Conservation (phyloP, 495 filamentous ascomycete species). For the Bacidia gigantensis region DNA sequence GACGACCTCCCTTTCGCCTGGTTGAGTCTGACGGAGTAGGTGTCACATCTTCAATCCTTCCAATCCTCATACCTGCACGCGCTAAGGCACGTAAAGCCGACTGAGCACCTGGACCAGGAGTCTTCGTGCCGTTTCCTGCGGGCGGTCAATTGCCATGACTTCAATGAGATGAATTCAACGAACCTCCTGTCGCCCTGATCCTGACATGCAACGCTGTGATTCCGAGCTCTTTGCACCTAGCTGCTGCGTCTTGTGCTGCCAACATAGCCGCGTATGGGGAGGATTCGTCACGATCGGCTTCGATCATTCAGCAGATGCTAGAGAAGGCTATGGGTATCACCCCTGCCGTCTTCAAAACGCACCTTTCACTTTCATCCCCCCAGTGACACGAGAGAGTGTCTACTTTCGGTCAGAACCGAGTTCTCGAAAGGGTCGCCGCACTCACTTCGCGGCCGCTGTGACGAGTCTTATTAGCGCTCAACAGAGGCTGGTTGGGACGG, state of each 20-base stretch:
- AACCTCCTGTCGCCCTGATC: conserved; percentile 97
- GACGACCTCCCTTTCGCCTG: conserved; percentile 98
- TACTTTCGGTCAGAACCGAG: background rate
- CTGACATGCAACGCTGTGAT: conserved; percentile 99
- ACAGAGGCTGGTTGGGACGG: conserved; percentile 28
- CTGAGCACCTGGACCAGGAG: conserved; percentile 94
- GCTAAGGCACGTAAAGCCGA: conserved; percentile 96
- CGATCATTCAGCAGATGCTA: background rate
- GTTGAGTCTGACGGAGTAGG: conserved; percentile 97
- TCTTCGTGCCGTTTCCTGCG: conserved; percentile 95
- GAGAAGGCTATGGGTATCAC: conserved; percentile 6
- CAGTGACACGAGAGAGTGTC: conserved; percentile 96
- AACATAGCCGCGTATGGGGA: conserved; percentile 99
- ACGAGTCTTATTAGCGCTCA: background rate
- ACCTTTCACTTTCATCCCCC: conserved; percentile 97
- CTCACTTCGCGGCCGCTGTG: conserved; percentile 85
- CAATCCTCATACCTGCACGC: conserved; percentile 98
- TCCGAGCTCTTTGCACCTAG: conserved; percentile 97
- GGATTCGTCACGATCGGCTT: conserved; percentile 97
- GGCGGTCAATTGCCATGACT: background rate
- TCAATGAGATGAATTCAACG: background rate
- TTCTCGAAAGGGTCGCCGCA: background rate
- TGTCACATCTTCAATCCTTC: conserved; percentile 98
- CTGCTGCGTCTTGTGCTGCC: conserved; percentile 86
- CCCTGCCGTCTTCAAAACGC: conserved; percentile 5